Percentiles rank a stretch among this genome's conserved stretches.
These are phyloP conservation scores for Pestalotiopsis sp. DNA, from an alignment of 2,329 filamentous ascomycete species.

Conservation along the genomic window DNA sequence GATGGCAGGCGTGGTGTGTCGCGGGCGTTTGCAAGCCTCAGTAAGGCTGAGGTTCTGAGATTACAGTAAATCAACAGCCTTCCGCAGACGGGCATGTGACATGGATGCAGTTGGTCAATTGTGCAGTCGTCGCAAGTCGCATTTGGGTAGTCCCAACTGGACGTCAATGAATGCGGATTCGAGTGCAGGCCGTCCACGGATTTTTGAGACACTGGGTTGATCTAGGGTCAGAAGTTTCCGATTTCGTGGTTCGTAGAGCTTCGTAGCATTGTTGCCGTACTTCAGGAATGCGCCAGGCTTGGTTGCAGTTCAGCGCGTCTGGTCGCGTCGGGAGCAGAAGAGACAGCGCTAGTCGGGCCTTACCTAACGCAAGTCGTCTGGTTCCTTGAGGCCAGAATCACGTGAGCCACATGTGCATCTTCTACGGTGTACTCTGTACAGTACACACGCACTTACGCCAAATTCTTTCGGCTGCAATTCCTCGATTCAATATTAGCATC, in stretches of 20 bases:
- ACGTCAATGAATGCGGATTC: constrained; percentile 9
- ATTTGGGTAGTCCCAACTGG: neutral
- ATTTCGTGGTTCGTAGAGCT: neutral
- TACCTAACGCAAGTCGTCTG: neutral
- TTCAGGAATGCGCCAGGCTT: constrained; percentile 1
- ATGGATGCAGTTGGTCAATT: neutral
- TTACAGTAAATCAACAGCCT: neutral
- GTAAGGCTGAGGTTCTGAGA: neutral
- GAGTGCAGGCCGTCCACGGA: neutral
- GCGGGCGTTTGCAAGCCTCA: constrained; percentile 1
- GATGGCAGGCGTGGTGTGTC: neutral
- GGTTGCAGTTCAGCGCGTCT: neutral
- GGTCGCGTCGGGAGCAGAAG: neutral
- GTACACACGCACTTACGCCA: neutral
- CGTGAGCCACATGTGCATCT: neutral
- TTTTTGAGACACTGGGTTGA: neutral
- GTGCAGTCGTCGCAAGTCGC: neutral
- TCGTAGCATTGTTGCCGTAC: constrained; percentile 1
- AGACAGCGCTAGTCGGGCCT: neutral
- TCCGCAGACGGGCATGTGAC: constrained; percentile 11
- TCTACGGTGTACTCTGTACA: no score
- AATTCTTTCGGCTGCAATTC: neutral
- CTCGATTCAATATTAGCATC: neutral
- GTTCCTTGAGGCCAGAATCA: neutral
- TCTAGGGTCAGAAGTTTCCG: neutral